Conservation (phyloP, 1,284 basidiomycete species). For the Agaricales sp. region DNA sequence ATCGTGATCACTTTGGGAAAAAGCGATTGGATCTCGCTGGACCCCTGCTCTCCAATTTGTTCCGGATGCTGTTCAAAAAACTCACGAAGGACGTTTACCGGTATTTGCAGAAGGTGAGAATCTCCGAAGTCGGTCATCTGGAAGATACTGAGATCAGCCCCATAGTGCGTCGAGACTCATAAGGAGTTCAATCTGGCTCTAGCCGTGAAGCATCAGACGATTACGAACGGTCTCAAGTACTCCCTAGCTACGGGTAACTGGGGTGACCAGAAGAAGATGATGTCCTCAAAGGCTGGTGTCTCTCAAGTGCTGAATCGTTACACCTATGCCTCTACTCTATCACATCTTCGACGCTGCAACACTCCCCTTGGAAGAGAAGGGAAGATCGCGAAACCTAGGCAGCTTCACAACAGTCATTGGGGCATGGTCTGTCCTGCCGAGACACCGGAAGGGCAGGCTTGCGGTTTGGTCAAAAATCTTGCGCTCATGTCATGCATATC, state of each 20-base stretch:
- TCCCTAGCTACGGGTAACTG: slow-evolving; percentile 98
- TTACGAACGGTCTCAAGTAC: slow-evolving; percentile 97
- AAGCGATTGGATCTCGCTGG: slow-evolving; percentile 96
- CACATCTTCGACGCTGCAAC: slow-evolving; percentile 96
- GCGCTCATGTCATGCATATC: slow-evolving; percentile 98
- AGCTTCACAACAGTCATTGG: slow-evolving; percentile 99
- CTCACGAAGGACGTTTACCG: slow-evolving; percentile 96
- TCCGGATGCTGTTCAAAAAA: slow-evolving; percentile 97
- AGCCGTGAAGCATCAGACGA: slow-evolving; percentile 93
- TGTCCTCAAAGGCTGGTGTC: slow-evolving; percentile 96
- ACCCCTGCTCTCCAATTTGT: slow-evolving; percentile 88
- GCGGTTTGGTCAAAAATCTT: slow-evolving; percentile 97
- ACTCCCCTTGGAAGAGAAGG: slow-evolving; percentile 97
- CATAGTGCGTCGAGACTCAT: slow-evolving; percentile 90
- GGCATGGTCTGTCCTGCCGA: slow-evolving; percentile 99
- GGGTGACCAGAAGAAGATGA: slow-evolving; percentile 98
- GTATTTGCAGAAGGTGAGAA: slow-evolving; percentile 84
- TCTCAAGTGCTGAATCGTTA: slow-evolving; percentile 99
- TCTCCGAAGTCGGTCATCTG: background rate
- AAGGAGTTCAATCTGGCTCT: slow-evolving; percentile 91
- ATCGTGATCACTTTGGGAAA: slow-evolving; percentile 99
- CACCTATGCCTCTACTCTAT: slow-evolving; percentile 97
- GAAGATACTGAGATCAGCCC: background rate
- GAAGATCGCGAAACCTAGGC: slow-evolving; percentile 98
- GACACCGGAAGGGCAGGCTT: slow-evolving; percentile 98